These are phyloP conservation scores for Capsella bursapastoris DNA, from an alignment of 345 rosid species.

Conservation along the genomic window DNA sequence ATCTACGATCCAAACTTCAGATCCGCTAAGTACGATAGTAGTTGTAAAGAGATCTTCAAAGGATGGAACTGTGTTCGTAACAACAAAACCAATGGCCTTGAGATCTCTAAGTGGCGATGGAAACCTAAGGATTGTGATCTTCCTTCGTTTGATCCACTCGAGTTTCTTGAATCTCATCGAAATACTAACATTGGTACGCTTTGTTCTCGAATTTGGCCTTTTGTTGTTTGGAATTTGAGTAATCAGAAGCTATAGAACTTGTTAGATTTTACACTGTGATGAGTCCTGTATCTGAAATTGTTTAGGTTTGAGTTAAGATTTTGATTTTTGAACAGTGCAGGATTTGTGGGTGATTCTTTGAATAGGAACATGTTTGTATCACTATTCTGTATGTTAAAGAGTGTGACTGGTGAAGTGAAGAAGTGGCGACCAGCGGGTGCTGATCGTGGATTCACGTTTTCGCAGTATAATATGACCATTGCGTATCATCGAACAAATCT, in stretches of 20 bases:
- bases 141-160: conserved; percentile 63
- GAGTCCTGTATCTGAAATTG: conserved; percentile 6
- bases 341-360: conserved; percentile 92
- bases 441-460: conserved; percentile 91
- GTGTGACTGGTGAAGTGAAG: conserved; percentile 61
- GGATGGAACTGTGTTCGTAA: conserved; percentile 90
- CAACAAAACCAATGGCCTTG: conserved; percentile 64
- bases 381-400: conserved; percentile 74
- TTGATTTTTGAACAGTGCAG: conserved; percentile 60
- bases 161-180: conserved; percentile 59
- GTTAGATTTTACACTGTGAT: not conserved
- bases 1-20: conserved; percentile 57
- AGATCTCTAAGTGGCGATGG: conserved; percentile 89
- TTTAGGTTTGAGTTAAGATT: conserved; percentile 17
- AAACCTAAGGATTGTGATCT: conserved; percentile 67
- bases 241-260: conserved; percentile 13
- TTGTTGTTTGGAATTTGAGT: conserved; percentile 5
- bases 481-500: conserved; percentile 96
- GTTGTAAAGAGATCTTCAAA: conserved; percentile 90
- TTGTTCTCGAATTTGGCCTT: conserved; percentile 1
- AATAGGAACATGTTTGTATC: conserved; percentile 97
- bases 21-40: conserved; percentile 53
- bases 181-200: conserved; percentile 72
- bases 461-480: conserved; percentile 77
- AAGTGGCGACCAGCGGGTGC: conserved; percentile 97